Evolutionary conservation across 2,329 filamentous ascomycete species (phyloP), one percentile per base, ranked within the genome.

Genomic region (Metarhizium robertsii): DNA sequence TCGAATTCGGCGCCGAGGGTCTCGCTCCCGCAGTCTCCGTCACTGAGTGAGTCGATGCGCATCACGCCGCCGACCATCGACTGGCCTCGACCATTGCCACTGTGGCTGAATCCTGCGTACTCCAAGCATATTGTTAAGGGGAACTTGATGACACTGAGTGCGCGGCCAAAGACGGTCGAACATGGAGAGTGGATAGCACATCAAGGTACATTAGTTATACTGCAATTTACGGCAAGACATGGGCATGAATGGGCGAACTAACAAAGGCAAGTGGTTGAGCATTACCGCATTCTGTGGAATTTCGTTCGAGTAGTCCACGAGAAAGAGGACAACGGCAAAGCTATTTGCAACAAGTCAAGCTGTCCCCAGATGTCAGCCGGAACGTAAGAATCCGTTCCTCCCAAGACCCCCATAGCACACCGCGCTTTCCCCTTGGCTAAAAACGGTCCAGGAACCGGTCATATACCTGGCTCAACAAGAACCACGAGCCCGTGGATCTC

Each of bases 331-430:
- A 84, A 87, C 61, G 87, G 88, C 42, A 77, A 76, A 54, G 83
- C 87, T 2, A 87, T 96, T 63, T 97, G 92, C 78, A 96, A 94
- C 69, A 76, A 87, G 49, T 81, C 83, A 57, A 85, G 83, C 50
- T 97, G 92, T 67, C 91, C 92, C 47, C 89, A 87, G 58, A 96
- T 96, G 90, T 94, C 92, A 56, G 94, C 94, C 65, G 92, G 92
- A 71, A 79, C 84, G 92, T 96, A 32, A 20, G 46, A 20, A n/a
- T 4, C 48, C 32, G 32, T 34, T 34, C 32, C 32, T 34, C 32
- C 32, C 32, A 11, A 11, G 10, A 34, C 10, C 32, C 25, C 25
- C 29, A 4, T 11, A 6, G 11, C 14, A 11, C 20, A 11, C n/a
- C 36, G 53, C 49, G 45, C 52, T 18, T n/a, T 8, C 7, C 32